phyloP scores from a whole-genome alignment of 2,329 filamentous ascomycete genomes.

The Fusarium clavum region DNA sequence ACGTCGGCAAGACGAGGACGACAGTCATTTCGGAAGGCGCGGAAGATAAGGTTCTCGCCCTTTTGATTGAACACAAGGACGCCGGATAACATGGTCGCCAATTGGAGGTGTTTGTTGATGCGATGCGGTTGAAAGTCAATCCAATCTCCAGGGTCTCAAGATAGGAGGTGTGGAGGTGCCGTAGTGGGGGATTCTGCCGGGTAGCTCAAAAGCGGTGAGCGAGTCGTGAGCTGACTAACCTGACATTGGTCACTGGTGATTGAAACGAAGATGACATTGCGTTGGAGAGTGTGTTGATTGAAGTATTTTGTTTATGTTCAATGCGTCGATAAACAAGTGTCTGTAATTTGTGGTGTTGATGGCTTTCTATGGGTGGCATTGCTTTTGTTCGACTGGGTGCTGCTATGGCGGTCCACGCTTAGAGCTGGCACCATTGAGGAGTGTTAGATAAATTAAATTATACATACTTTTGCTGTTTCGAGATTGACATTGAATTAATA shows the following conservation, averaged over 20 bases:
- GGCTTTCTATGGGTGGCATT: background rate
- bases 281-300: background rate
- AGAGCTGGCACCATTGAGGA: background rate
- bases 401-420: background rate
- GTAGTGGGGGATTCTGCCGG: conserved; percentile 43
- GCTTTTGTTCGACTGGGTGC: background rate
- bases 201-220: conserved; percentile 39
- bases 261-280: background rate
- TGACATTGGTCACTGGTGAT: background rate
- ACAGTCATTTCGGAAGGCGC: conserved; percentile 98
- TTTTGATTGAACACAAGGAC: conserved; percentile 99
- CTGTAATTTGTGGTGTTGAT: background rate
- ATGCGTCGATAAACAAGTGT: background rate
- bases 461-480: background rate
- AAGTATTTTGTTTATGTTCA: background rate
- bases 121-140: conserved; percentile 13
- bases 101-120: conserved; percentile 14
- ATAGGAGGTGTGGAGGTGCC: conserved; percentile 42
- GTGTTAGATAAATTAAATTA: background rate
- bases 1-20: conserved; percentile 97
- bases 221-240: conserved; percentile 18
- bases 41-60: conserved; percentile 99
- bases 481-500: background rate
- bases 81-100: conserved; percentile 86
- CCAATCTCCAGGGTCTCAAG: conserved; percentile 20